Conservation (phyloP, 169 alveolate genomes). For the Plasmodium yoelii region DNA sequence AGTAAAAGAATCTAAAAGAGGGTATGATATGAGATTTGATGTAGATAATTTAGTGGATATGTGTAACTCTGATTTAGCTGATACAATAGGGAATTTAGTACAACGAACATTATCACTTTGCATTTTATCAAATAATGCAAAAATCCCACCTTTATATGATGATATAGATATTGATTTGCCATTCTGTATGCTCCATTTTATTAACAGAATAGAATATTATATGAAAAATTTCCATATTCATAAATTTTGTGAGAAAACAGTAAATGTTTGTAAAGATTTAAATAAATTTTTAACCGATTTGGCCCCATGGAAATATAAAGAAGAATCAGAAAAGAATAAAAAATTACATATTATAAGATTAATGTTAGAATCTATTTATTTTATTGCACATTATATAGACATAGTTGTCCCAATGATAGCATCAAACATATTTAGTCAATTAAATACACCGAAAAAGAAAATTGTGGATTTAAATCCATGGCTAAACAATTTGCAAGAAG, state of each 20-base stretch:
- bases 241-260: constrained; percentile 83
- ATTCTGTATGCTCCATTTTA: constrained; percentile 81
- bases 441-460: constrained; percentile 81
- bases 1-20: constrained; percentile 83
- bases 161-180: constrained; percentile 81
- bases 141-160: constrained; percentile 81
- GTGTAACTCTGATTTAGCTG: constrained; percentile 89
- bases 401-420: constrained; percentile 91
- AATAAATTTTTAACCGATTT: constrained; percentile 90
- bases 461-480: constrained; percentile 78
- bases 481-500: constrained; percentile 79
- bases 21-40: constrained; percentile 86
- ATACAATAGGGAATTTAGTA: constrained; percentile 88
- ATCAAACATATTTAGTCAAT: constrained; percentile 82
- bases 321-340: constrained; percentile 59
- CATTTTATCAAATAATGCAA: constrained; percentile 82
- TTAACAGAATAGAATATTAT: constrained; percentile 73
- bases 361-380: constrained; percentile 92
- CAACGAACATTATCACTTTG: constrained; percentile 86
- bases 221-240: constrained; percentile 78
- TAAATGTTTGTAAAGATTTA: constrained; percentile 85
- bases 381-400: constrained; percentile 89
- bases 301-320: constrained; percentile 91
- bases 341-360: constrained; percentile 87
- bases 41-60: constrained; percentile 82